Conservation (phyloP, 768 basidiomycete genomes). For the Rhizopogon rudus region DNA sequence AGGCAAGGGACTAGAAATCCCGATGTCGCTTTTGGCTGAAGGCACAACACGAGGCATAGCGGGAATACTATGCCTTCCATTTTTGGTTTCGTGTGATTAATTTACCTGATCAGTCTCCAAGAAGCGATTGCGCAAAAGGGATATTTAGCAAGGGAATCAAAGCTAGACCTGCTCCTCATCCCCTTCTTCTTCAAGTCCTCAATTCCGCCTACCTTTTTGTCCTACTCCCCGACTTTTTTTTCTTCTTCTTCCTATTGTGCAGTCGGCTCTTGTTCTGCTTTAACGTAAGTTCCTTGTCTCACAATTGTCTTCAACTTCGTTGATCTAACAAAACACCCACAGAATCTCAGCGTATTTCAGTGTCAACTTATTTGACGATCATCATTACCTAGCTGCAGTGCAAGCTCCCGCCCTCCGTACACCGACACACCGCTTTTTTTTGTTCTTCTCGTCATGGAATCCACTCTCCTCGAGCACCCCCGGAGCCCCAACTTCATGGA, state of each 20-base stretch:
- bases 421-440: slow-evolving; percentile 8
- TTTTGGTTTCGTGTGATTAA: slow-evolving; percentile 1
- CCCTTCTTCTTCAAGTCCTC: slow-evolving; percentile 13
- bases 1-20: slow-evolving; percentile 27
- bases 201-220: slow-evolving; percentile 28
- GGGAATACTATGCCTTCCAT: slow-evolving; percentile 17
- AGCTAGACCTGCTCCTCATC: slow-evolving; percentile 14
- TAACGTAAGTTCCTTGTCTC: slow-evolving; percentile 24
- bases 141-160: slow-evolving; percentile 31
- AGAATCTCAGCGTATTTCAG: slow-evolving; percentile 28
- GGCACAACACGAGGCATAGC: slow-evolving; percentile 25
- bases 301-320: slow-evolving; percentile 1
- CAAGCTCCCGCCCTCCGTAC: slow-evolving; percentile 29
- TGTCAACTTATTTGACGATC: slow-evolving; percentile 25
- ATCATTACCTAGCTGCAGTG: slow-evolving; percentile 41
- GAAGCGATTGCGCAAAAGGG: slow-evolving; percentile 6
- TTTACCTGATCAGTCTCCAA: slow-evolving; percentile 8
- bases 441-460: slow-evolving; percentile 35
- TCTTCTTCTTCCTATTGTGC: slow-evolving; percentile 27
- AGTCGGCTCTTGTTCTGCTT: slow-evolving; percentile 27
- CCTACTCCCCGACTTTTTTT: slow-evolving; percentile 37
- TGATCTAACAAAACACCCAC: slow-evolving; percentile 8
- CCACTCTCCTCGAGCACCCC: slow-evolving; percentile 45
- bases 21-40: slow-evolving; percentile 12
- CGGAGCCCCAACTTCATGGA: slow-evolving; percentile 50